Evolutionary conservation across 2,329 filamentous ascomycete genomes (phyloP), one percentile per base, ranked within the genome.

Genomic region (Trichoderma aggressivum): DNA sequence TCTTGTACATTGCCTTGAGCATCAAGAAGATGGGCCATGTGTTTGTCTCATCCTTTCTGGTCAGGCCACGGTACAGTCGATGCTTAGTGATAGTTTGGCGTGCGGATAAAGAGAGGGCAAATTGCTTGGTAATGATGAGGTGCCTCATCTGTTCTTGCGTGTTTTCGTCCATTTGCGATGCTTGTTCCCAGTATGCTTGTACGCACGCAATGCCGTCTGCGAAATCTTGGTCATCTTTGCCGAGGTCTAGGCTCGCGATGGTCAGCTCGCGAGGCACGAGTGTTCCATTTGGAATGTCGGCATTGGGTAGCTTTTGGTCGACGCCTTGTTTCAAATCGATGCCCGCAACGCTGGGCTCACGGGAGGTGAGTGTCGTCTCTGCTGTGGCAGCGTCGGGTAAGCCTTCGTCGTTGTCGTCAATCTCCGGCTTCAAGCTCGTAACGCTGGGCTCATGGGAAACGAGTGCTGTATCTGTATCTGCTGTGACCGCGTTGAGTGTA

Each of bases 21-120:
- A 50, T 50, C n/a, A 50, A 21, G 39, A 21, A 50, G 10, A 50
- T 12, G 18, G n/a, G n/a, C n/a, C n/a, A 50, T 3, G n/a, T 50
- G 3, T 50, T 50, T 10, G 6, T 21, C n/a, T 50, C 43, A 50
- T 50, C 43, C n/a, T 50, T 21, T 21, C n/a, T 10, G 0, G 21
- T 50, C 0, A 2, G 1, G 4, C n/a, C 3, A 50, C n/a, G n/a
- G 5, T 50, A 50, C 18, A 50, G 0, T 0, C n/a, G n/a, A 50
- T 50, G n/a, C n/a, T 50, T 50, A 0, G 5, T 21, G 1, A 50
- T 50, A 10, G n/a, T 21, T 50, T 50, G n/a, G n/a, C 10, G n/a
- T 50, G n/a, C 0, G 10, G 43, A 50, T 11, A 12, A 10, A 50
- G 0, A 6, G 0, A 0, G n/a, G 10, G 4, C 43, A 21, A 50